Evolutionary conservation across 2,329 filamentous ascomycete species (phyloP), one percentile per base, ranked within the genome.

Genomic region (Fonsecaea monophora): DNA sequence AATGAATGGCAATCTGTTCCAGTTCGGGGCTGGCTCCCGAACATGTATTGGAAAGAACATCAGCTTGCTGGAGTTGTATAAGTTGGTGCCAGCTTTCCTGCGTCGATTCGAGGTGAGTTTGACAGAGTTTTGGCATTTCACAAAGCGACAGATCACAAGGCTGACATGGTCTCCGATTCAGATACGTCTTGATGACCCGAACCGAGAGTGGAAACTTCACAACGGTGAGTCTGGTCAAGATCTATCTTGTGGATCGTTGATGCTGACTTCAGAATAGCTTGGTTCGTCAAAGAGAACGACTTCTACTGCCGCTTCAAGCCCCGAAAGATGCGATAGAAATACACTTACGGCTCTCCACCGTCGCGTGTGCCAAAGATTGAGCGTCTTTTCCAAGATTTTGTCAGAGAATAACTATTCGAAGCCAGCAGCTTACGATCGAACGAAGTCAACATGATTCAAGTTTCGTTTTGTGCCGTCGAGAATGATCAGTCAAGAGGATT

Each of bases 11-110:
- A 70, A 66, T 13, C 42, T 73, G 65, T 72, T 73, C 62, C 72
- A 73, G 45, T 87, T 86, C 72, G 84, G 85, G 2, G 82, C 82
- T 12, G 85, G 85, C 0, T 78, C 82, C 1, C 73, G 84, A 68
- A 86, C 84, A 1, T 75, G 74, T 60, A 74, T 75, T 25, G 74
- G 74, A 30, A 75, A 75, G 66, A 75, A 75, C 56, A 73, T 76
- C 56, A 70, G 67, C 13, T 60, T 74, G 21, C 48, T 75, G 60
- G 74, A 76, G 62, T 73, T 76, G 30, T 73, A 73, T 38, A 76
- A 76, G 66, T 48, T 75, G n/a, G 65, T 75, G 6, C 74, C 74
- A 25, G 67, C 66, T 30, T 70, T 75, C 55, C 59, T 74, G 57
- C 53, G 67, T 38, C 50, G 66, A 5, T 73, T 73, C 25, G 70